A percentile compares a stretch with the other conserved stretches of the same genome.
Evolutionary conservation across 805 yeast species (phyloP).

Genomic region (Candida morakotiae): DNA sequence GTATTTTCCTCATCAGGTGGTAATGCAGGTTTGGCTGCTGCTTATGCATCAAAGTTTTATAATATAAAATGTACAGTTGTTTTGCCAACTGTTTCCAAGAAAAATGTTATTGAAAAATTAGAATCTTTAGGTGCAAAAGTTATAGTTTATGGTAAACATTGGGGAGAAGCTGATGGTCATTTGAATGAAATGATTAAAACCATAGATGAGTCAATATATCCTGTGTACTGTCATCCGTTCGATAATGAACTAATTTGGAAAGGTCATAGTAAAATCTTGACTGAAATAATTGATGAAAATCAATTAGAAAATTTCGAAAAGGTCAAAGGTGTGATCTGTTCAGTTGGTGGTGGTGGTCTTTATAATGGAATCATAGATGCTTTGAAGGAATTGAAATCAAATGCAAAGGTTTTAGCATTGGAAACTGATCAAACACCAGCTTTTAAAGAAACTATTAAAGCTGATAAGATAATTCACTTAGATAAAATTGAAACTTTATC

Average conservation of each 20-base stretch:
- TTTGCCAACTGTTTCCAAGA: slow-evolving; percentile 20
- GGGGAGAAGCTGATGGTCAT: slow-evolving; percentile 30
- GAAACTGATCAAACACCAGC: slow-evolving; percentile 25
- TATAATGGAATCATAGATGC: slow-evolving; percentile 27
- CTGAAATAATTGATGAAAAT: slow-evolving; percentile 18
- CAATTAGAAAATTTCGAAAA: slow-evolving; percentile 16
- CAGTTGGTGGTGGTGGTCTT: slow-evolving; percentile 35
- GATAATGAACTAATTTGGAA: slow-evolving; percentile 27
- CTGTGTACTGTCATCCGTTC: slow-evolving; percentile 31
- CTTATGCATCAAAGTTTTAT: slow-evolving; percentile 19
- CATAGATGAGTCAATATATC: slow-evolving; percentile 11
- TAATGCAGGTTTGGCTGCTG: slow-evolving; percentile 34
- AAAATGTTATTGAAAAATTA: slow-evolving; percentile 16
- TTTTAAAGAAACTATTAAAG: slow-evolving; percentile 17
- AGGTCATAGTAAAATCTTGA: slow-evolving; percentile 25
- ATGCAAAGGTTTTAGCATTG: slow-evolving; percentile 17
- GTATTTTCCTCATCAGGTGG: slow-evolving; percentile 32
- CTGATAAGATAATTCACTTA: slow-evolving; percentile 16
- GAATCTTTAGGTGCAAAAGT: slow-evolving; percentile 20
- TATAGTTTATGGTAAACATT: slow-evolving; percentile 20
- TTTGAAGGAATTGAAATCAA: slow-evolving; percentile 9
- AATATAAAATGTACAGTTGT: slow-evolving; percentile 26
- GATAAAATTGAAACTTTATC: slow-evolving; percentile 20
- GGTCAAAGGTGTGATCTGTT: slow-evolving; percentile 25
- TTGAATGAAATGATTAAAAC: slow-evolving; percentile 13